Percentiles rank a stretch among this genome's conserved stretches.
Evolutionary conservation across 2,329 filamentous ascomycete species (phyloP).

Genomic region (Acrodontium crateriforme): DNA sequence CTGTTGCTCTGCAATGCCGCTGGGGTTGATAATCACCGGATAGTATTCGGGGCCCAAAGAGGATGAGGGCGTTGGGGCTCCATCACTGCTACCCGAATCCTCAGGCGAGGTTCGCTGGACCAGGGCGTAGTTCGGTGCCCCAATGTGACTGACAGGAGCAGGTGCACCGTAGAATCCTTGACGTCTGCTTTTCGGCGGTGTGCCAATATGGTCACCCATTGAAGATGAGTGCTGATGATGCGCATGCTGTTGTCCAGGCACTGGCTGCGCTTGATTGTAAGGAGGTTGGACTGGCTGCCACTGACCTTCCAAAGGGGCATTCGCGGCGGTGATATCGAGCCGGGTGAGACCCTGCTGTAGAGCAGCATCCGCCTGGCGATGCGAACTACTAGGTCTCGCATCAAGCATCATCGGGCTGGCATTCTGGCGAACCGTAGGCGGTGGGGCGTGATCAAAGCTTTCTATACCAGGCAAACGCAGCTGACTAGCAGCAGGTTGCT

Average conservation of each 20-base stretch:
- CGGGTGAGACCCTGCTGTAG: constrained; percentile 53
- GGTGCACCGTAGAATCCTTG: constrained; percentile 60
- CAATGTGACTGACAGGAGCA: too few species aligned
- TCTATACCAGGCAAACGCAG: constrained; percentile 75
- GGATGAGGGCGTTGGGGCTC: constrained; percentile 38
- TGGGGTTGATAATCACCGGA: constrained; percentile 38
- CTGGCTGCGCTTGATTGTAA: constrained; percentile 7
- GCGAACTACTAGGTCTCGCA: constrained; percentile 10
- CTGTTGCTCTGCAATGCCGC: constrained; percentile 30
- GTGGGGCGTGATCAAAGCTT: constrained; percentile 68
- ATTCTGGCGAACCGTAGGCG: constrained; percentile 45
- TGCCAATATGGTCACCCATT: constrained; percentile 18
- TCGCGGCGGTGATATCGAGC: constrained; percentile 46
- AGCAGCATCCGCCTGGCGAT: constrained; percentile 40
- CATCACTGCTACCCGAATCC: constrained; percentile 42
- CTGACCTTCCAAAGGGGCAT: constrained; percentile 18
- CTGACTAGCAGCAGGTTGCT: constrained; percentile 41
- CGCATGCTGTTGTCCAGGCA: constrained; percentile 8
- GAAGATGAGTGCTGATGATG: constrained; percentile 22
- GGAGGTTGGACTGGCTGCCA: constrained; percentile 12
- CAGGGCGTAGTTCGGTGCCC: constrained; percentile 7
- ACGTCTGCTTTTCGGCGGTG: constrained; percentile 48
- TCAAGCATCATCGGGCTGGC: constrained; percentile 71
- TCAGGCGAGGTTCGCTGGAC: constrained; percentile 39
- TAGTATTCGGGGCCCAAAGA: constrained; percentile 37